These are phyloP conservation scores for Citeromyces matritensis DNA, from an alignment of 805 yeast species.

Conservation along the genomic window DNA sequence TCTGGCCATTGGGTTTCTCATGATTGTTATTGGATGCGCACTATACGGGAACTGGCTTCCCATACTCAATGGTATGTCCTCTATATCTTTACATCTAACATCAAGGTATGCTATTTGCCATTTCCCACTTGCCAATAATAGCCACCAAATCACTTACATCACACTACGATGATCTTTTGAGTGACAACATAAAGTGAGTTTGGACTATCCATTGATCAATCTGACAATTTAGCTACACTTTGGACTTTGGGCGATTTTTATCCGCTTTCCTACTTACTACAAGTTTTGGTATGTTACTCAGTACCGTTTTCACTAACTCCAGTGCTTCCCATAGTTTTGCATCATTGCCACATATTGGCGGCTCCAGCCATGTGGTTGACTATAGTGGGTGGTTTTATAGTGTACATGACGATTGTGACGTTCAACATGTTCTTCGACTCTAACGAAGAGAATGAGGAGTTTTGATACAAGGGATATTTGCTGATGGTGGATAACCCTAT, in stretches of 20 bases:
- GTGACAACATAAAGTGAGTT: conserved; percentile 28
- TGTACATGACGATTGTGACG: conserved; percentile 70
- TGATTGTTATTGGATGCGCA: conserved; percentile 80
- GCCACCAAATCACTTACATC: conserved; percentile 29
- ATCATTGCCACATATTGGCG: conserved; percentile 64
- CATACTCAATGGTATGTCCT: conserved; percentile 42
- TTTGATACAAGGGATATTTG: conserved; percentile 4
- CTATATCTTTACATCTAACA: conserved; percentile 4
- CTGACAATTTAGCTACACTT: conserved; percentile 22
- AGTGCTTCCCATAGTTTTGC: conserved; percentile 59
- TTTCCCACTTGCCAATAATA: conserved; percentile 64
- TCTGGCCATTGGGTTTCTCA: conserved; percentile 77
- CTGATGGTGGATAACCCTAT: too few relatives aligned
- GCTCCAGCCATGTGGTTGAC: conserved; percentile 63
- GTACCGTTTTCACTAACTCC: not conserved
- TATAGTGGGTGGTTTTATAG: conserved; percentile 68
- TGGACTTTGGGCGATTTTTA: conserved; percentile 66
- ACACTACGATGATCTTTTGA: conserved; percentile 43
- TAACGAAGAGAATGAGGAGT: conserved; percentile 22
- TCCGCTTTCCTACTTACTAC: conserved; percentile 67
- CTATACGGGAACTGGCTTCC: conserved; percentile 89
- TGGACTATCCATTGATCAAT: not conserved
- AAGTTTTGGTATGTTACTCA: conserved; percentile 28
- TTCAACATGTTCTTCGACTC: conserved; percentile 68
- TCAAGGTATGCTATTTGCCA: conserved; percentile 32